Base-by-base conservation (phyloP, 768 basidiomycete species). In the Lactarius evosmus region DNA sequence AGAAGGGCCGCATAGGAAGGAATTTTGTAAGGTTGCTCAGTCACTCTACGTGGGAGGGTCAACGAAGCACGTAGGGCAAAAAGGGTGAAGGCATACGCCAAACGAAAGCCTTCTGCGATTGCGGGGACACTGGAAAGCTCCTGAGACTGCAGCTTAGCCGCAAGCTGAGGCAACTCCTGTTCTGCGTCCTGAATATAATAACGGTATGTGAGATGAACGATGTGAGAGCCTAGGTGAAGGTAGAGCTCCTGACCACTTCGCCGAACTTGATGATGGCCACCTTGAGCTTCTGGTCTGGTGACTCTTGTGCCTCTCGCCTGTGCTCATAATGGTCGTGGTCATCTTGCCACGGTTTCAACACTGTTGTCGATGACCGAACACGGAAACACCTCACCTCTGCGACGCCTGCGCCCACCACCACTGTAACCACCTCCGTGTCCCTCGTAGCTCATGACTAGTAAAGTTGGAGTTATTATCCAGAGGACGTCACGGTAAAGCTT, bases 1-100 rank as follows among this genome's bases (percentile, higher is more conserved):
- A 97, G 80, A 19, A 98, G 76, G 12, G 91, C 85, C 14, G 92
- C 92, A 75, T 94, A 95, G 72, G 86, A 90, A 0, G 93, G 89
- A 38, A 92, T 89, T 79, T 98, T 99, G 79, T 86, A 95, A 0
- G 95, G 95, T 70, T 97, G 90, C 75, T 98, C 93, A 0, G 89
- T 93, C 58, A 93, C 85, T 56, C 92, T 94, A 71, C 5, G 51
- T 14, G n/a, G 38, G 36, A 22, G 67, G 53, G 74, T 57, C 61
- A 65, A 52, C 32, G 25, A 30, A 33, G 7, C 25, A 40, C 44
- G 30, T 62, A 56, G 58, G 53, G 19, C 56, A 25, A 32, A 32
- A 57, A 41, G 7, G 60, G 25, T 9, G 4, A 9, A 27, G 25
- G 63, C 64, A 62, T 67, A 89, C 92, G 82, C 88, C 73, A 87